Conservation (phyloP, 2,329 filamentous ascomycete genomes). For the Curvularia sp. region DNA sequence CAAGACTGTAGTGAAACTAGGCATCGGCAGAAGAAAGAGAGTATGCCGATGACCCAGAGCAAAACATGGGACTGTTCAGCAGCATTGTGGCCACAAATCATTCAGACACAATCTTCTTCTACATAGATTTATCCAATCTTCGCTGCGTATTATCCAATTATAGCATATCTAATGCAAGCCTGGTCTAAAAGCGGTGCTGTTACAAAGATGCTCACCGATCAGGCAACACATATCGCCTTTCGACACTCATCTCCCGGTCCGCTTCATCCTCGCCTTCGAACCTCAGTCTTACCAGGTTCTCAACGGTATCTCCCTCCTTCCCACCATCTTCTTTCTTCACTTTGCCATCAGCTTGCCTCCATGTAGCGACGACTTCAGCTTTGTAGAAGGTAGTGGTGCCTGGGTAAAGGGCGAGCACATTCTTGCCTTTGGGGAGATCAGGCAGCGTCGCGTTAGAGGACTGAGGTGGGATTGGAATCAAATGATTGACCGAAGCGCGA, state of each 20-base stretch:
- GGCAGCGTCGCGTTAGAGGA: slow-evolving; percentile 51
- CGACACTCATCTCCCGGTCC: slow-evolving; percentile 57
- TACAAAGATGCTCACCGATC: slow-evolving; percentile 25
- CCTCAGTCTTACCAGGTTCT: slow-evolving; percentile 53
- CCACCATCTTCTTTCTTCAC: slow-evolving; percentile 51
- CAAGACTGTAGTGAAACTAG: too few relatives aligned
- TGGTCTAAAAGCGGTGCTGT: background rate
- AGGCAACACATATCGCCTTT: slow-evolving; percentile 59
- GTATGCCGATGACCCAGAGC: background rate
- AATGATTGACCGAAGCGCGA: slow-evolving; percentile 57
- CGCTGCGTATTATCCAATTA: slow-evolving; percentile 8
- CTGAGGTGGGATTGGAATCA: slow-evolving; percentile 55
- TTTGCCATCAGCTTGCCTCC: slow-evolving; percentile 46
- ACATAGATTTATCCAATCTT: slow-evolving; percentile 2
- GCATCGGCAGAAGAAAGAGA: background rate
- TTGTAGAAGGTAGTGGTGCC: slow-evolving; percentile 63
- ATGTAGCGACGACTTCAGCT: slow-evolving; percentile 57
- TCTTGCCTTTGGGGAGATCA: slow-evolving; percentile 52
- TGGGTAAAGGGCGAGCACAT: slow-evolving; percentile 60
- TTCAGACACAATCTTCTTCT: background rate
- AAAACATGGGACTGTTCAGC: background rate
- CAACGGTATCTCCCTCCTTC: slow-evolving; percentile 52
- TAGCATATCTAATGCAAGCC: background rate
- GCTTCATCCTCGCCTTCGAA: slow-evolving; percentile 60
- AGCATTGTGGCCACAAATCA: background rate